Base-by-base conservation (phyloP, 2,329 filamentous ascomycete genomes). In the Diaporthe vaccinii region DNA sequence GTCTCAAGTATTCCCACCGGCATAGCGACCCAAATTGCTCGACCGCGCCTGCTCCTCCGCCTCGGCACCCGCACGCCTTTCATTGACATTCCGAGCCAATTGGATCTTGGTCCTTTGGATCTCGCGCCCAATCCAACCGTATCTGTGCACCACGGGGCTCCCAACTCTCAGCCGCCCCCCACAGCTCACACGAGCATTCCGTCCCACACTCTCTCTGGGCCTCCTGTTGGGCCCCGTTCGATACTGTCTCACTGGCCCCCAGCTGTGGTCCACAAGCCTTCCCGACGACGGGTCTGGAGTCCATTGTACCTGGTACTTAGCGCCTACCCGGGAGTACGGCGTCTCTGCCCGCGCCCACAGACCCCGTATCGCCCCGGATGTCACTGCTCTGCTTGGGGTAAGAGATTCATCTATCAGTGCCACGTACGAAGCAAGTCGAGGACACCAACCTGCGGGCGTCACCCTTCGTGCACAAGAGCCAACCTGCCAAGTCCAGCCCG, bases 181-280 rank as follows among this genome's bases (percentile, higher is more conserved):
- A 51, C 68, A 55, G 41, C 49, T 61, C 41, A 62, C 59, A 68
- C 49, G 14, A 46, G 34, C 41, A 20, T n/a, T 49, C 28, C 44
- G 25, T 36, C 55, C 36, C 53, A 70, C 51, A n/a, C 34, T 65
- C 73, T 39, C 34, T 65, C 73, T 39, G 22, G 53, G 51, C 31
- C 49, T 58, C 39, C 36, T 74, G 20, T 36, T 34, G 41, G 39
- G 25, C 36, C 57, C 51, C 41, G 41, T 55, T 49, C 46, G 59
- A 31, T 57, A 31, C 12, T 72, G 75, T 72, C 53, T 72, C 73
- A 76, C 46, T 72, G 55, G 20, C 57, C 68, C 75, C 72, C 46
- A 68, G 53, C 67, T 34, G 67, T 25, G 31, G 22, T 28, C 74
- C 36, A 69, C 57, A 39, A 39, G 53, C 22, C 46, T 39, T 55